phyloP scores from a whole-genome alignment of 1,284 basidiomycete species.

The Ustilago curta region DNA sequence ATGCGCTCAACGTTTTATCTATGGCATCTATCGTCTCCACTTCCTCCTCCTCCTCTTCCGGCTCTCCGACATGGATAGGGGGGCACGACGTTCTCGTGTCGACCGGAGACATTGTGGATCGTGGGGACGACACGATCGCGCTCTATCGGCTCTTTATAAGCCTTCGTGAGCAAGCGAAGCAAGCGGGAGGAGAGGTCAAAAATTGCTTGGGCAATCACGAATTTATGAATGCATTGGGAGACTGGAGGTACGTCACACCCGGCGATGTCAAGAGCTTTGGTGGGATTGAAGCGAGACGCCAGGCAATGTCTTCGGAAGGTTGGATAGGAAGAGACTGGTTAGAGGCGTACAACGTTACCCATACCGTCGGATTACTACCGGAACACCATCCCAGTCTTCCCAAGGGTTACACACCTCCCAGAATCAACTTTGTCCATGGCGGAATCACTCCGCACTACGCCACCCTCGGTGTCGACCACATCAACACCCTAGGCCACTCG shows the following conservation, averaged over 20 bases:
- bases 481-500: constrained; percentile 54
- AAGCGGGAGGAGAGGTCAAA: constrained; percentile 53
- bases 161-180: constrained; percentile 48
- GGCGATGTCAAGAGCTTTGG: constrained; percentile 70
- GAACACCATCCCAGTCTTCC: constrained; percentile 17
- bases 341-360: constrained; percentile 54
- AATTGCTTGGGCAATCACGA: constrained; percentile 63
- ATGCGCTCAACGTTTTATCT: constrained; percentile 61
- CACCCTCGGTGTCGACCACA: constrained; percentile 29
- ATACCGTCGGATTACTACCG: constrained; percentile 48
- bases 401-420: constrained; percentile 16
- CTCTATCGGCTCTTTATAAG: constrained; percentile 62
- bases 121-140: constrained; percentile 65
- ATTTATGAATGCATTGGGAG: constrained; percentile 69
- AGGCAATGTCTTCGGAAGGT: constrained; percentile 69
- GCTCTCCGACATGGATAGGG: constrained; percentile 44
- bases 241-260: constrained; percentile 71
- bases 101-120: constrained; percentile 68
- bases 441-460: constrained; percentile 64
- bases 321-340: constrained; percentile 67
- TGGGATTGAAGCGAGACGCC: constrained; percentile 39
- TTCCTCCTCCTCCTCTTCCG: neutral
- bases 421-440: constrained; percentile 64
- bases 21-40: constrained; percentile 53
- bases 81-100: constrained; percentile 62